A percentile compares a stretch with the other conserved stretches of the same genome.
phyloP scores from a whole-genome alignment of 139 green algal species.

The Tetradesmus lagerheimii region DNA sequence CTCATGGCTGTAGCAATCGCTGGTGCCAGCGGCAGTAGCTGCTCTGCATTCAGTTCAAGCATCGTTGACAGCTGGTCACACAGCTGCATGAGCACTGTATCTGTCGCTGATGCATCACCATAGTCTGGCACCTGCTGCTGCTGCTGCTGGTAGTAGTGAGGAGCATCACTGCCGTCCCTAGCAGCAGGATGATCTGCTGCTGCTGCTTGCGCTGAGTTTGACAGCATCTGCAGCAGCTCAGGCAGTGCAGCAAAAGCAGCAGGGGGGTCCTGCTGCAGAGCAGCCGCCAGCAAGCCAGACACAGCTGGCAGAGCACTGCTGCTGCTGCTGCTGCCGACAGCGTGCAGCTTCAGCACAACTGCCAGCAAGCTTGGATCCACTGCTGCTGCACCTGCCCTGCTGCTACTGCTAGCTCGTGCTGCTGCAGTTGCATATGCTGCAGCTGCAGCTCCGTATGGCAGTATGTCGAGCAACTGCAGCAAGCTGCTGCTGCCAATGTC shows the following conservation, averaged over 20 bases:
- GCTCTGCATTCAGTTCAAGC: background rate
- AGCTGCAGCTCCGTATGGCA: constrained; percentile 33
- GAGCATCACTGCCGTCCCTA: background rate
- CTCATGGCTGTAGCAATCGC: background rate
- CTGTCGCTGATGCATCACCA: background rate
- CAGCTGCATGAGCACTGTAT: constrained; percentile 15
- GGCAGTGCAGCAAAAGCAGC: constrained; percentile 35
- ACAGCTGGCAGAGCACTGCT: background rate
- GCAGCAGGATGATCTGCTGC: background rate
- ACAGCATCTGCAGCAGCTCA: constrained; percentile 31
- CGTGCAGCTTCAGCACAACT: background rate
- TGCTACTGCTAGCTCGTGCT: background rate
- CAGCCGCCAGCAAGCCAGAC: constrained; percentile 4
- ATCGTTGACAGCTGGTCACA: background rate
- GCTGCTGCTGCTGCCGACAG: background rate
- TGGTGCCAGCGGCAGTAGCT: background rate
- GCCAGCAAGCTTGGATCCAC: background rate
- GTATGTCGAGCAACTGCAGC: background rate
- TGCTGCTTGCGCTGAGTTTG: background rate
- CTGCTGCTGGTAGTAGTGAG: background rate
- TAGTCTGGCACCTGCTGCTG: background rate
- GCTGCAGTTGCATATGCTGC: constrained; percentile 1
- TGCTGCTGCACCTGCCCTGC: background rate
- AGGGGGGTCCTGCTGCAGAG: constrained; percentile 14
- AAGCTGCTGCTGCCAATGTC: background rate